Base-by-base conservation (phyloP, 2,329 filamentous ascomycete species). In the Penicillium fuscoglaucum region DNA sequence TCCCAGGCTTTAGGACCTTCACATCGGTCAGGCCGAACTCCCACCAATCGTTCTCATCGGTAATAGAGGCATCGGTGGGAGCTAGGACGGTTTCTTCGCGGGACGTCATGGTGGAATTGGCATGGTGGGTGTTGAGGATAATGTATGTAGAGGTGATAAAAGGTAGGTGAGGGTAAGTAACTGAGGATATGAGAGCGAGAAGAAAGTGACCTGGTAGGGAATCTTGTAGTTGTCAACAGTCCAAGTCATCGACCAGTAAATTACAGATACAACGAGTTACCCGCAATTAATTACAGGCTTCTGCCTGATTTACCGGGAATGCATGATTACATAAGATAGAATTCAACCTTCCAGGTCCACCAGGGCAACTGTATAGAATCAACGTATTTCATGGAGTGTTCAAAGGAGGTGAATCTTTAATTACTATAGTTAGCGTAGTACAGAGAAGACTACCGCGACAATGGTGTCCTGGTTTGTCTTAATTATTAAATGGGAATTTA, bases 11-110 rank as follows among this genome's bases (percentile, higher is more conserved):
- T 57, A 79, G 73, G 45, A 87, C 78, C 62, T 81, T 80, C 59
- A 80, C 84, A 63, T 86, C 80, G 59, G 73, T 80, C 58, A 88
- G 74, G 28, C 76, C 73, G 71, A 86, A 87, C 60, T 85, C 82
- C 52, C 84, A 80, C 83, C 84, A 87, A 64, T 87, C 80, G 70
- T 85, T 79, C 67, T 80, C 78, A 68, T 80, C 77, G 35, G 70
- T 67, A 58, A 79, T 68, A 61, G 77, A 74, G 60, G 77, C 73
- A 68, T 79, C 73, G 67, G 74, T 74, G 66, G 73, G 66, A 69
- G 72, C 73, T 54, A 80, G 75, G 63, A 80, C 75, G 66, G 70
- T 77, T 70, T 79, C 75, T 70, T 77, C 76, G 67, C 77, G 76
- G 66, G 72, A 74, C 46, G 74, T 77, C 74, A 78, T 78, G 68